Evolutionary conservation across 306 rosid genomes (phyloP).

Genomic region (Castanopsis chinensis): DNA sequence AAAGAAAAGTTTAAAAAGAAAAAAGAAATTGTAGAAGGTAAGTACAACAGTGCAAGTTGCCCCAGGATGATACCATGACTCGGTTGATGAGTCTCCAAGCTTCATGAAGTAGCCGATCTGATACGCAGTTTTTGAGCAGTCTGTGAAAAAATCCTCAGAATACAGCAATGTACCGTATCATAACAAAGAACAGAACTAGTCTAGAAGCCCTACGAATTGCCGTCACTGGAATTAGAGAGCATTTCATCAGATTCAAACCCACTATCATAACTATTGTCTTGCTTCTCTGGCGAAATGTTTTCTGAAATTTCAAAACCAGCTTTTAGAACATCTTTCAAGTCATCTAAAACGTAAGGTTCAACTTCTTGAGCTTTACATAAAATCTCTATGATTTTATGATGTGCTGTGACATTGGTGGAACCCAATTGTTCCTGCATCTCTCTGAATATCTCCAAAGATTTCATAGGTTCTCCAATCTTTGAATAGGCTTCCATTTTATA

Average conservation of each 20-base stretch:
- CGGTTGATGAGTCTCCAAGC: too few relatives aligned
- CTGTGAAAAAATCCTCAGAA: not conserved
- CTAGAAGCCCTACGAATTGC: not conserved
- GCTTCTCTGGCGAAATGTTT: constrained; percentile 25
- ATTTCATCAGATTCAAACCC: constrained; percentile 50
- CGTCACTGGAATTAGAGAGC: constrained; percentile 19
- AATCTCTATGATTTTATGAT: too few relatives aligned
- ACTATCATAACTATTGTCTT: constrained; percentile 48
- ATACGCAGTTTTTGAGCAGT: not conserved
- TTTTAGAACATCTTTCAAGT: constrained; percentile 40
- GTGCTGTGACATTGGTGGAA: too few relatives aligned
- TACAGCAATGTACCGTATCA: not conserved
- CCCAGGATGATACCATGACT: too few relatives aligned
- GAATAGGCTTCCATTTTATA: too few relatives aligned
- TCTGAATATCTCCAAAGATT: too few relatives aligned
- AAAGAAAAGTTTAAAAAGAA: too few relatives aligned
- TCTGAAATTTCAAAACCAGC: constrained; percentile 29
- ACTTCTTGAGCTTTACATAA: too few relatives aligned
- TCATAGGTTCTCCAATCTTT: too few relatives aligned
- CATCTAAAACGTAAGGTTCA: constrained; percentile 69
- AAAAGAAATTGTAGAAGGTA: too few relatives aligned
- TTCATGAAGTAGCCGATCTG: not conserved
- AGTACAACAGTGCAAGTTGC: too few relatives aligned
- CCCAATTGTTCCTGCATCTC: too few relatives aligned
- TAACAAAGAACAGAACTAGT: not conserved